phyloP scores from a whole-genome alignment of 257 asterid genomes.

The Solanum stenotomum region DNA sequence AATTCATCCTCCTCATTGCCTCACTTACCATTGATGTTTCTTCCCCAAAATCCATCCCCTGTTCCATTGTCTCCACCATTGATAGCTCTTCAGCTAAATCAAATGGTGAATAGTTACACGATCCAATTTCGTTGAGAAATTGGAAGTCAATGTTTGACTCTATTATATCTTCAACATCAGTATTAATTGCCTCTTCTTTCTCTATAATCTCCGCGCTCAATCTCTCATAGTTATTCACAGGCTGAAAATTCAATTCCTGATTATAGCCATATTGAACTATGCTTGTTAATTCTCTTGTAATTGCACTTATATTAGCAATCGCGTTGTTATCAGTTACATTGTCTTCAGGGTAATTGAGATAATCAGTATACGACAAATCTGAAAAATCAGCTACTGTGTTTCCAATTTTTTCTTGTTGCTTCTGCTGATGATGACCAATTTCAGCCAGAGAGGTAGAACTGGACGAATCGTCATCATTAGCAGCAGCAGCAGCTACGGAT shows the following conservation, averaged over 20 bases:
- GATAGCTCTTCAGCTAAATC: slow-evolving; percentile 55
- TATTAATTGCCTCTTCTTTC: background rate
- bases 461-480: background rate
- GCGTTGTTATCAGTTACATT: slow-evolving; percentile 4
- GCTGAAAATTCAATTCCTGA: background rate
- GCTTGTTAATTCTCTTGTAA: background rate
- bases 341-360: slow-evolving; percentile 43
- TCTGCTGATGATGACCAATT: background rate
- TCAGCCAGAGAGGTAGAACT: background rate
- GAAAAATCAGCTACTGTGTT: slow-evolving; percentile 22
- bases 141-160: background rate
- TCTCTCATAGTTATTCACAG: background rate
- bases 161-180: background rate
- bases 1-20: slow-evolving; percentile 60
- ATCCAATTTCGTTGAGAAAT: slow-evolving; percentile 31
- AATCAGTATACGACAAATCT: slow-evolving; percentile 40
- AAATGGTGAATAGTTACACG: slow-evolving; percentile 44
- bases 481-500: slow-evolving; percentile 10
- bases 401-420: background rate
- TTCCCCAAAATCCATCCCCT: slow-evolving; percentile 6
- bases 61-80: background rate
- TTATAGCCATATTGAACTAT: background rate
- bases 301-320: background rate
- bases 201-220: background rate
- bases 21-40: slow-evolving; percentile 40